Percentiles rank a stretch among this genome's conserved stretches.
phyloP scores from a whole-genome alignment of 345 rosid genomes.

The Passiflora organensis region DNA sequence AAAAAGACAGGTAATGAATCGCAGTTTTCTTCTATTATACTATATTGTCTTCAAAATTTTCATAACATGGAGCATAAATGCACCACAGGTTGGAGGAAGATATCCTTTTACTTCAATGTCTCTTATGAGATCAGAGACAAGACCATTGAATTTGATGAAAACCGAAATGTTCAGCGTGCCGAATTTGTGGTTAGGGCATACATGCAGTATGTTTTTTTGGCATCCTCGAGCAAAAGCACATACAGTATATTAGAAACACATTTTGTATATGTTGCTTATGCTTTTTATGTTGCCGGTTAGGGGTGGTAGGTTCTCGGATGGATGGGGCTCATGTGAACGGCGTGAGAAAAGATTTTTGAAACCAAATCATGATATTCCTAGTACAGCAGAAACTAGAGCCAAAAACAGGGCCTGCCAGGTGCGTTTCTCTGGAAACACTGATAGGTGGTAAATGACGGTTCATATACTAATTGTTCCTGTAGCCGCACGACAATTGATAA shows the following conservation, averaged over 20 bases:
- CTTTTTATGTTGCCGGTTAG: slow-evolving; percentile 23
- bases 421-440: slow-evolving; percentile 7
- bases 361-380: slow-evolving; percentile 90
- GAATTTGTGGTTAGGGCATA: slow-evolving; percentile 80
- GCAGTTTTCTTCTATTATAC: neutral
- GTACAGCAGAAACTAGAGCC: slow-evolving; percentile 95
- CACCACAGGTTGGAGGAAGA: slow-evolving; percentile 89
- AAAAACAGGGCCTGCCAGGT: slow-evolving; percentile 95
- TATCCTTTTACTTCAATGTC: slow-evolving; percentile 83
- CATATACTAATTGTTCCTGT: neutral
- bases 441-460: neutral
- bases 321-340: slow-evolving; percentile 95
- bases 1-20: slow-evolving; percentile 72
- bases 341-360: slow-evolving; percentile 76
- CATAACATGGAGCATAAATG: neutral
- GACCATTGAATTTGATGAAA: slow-evolving; percentile 84
- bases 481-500: neutral
- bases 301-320: slow-evolving; percentile 83
- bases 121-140: slow-evolving; percentile 87
- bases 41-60: neutral
- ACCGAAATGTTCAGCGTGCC: slow-evolving; percentile 84
- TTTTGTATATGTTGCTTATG: slow-evolving; percentile 1
- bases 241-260: neutral
- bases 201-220: slow-evolving; percentile 66
- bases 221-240: slow-evolving; percentile 1